phyloP scores from a whole-genome alignment of 2,329 filamentous ascomycete species.

The Zymoseptoria pseudotritici region DNA sequence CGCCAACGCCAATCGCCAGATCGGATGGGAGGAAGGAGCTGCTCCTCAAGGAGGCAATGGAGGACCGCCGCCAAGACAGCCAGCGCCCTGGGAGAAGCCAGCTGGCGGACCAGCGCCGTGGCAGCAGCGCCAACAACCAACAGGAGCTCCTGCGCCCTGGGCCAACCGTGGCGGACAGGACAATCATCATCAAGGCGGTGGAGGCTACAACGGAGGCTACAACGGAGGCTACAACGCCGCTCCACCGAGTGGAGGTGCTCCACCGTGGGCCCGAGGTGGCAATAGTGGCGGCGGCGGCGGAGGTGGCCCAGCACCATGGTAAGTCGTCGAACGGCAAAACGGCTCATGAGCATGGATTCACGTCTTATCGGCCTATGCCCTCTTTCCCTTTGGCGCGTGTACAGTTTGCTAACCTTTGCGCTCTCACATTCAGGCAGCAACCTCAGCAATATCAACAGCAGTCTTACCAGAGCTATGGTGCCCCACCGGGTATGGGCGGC shows the following conservation, averaged over 20 bases:
- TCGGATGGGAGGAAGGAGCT: slow-evolving; percentile 72
- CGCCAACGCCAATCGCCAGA: slow-evolving; percentile 62
- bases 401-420: background rate
- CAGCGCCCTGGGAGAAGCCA: slow-evolving; percentile 23
- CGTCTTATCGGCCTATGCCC: background rate
- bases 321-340: background rate
- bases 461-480: slow-evolving; percentile 7
- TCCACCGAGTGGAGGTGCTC: slow-evolving; percentile 12
- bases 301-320: background rate
- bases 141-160: slow-evolving; percentile 33
- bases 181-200: slow-evolving; percentile 13
- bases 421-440: slow-evolving; percentile 1
- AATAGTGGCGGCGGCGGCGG: slow-evolving; percentile 21
- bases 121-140: slow-evolving; percentile 19
- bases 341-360: background rate
- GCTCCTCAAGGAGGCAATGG: slow-evolving; percentile 47
- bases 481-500: slow-evolving; percentile 10
- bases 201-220: slow-evolving; percentile 20
- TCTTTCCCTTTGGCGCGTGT: background rate
- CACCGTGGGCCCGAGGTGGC: slow-evolving; percentile 16
- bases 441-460: slow-evolving; percentile 2
- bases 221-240: slow-evolving; percentile 10
- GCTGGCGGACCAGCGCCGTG: slow-evolving; percentile 32
- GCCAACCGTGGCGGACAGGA: slow-evolving; percentile 17
- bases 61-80: slow-evolving; percentile 42